Evolutionary conservation across 129 eudicot genomes (phyloP).

Genomic region (Daucus carota): DH1_v3.0 NC_030388.2:32644001-32644500

Average conservation of each 20-base stretch:
- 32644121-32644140: background rate
- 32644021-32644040: slow-evolving; percentile 78
- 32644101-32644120: background rate
- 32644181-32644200: background rate
- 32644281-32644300: background rate
- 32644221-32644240: background rate
- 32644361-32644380: background rate
- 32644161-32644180: background rate
- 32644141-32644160: background rate
- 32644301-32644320: background rate
- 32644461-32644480: slow-evolving; percentile 94
- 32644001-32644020: slow-evolving; percentile 78
- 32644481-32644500: slow-evolving; percentile 81
- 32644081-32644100: background rate
- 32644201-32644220: background rate
- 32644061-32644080: background rate
- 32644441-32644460: slow-evolving; percentile 93
- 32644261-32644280: background rate
- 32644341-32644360: background rate
- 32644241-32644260: background rate
- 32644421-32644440: slow-evolving; percentile 50
- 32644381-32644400: background rate
- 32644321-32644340: background rate
- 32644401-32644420: slow-evolving; percentile 36
- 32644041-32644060: background rate